phyloP scores from a whole-genome alignment of 495 filamentous ascomycete genomes.

The Halenospora varia region DNA sequence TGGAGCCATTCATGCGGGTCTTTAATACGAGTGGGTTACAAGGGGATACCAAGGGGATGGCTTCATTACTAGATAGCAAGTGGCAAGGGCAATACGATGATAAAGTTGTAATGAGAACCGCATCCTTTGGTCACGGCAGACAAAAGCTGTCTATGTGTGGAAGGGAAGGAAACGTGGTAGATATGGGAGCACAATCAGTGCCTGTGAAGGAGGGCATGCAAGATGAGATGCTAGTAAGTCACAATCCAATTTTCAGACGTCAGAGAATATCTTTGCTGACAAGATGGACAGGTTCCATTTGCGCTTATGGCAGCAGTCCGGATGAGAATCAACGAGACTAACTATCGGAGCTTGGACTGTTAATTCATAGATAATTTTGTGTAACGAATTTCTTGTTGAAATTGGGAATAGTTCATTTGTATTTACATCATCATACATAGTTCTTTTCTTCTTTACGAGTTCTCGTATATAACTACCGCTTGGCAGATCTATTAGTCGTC shows the following conservation, averaged over 20 bases:
- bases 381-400: neutral
- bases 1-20: slow-evolving; percentile 10
- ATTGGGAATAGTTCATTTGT: neutral
- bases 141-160: slow-evolving; percentile 5
- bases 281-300: neutral
- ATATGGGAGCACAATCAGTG: neutral
- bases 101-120: slow-evolving; percentile 8
- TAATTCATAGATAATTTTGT: neutral
- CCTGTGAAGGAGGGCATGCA: neutral
- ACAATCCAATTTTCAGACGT: neutral
- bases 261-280: neutral
- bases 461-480: too few relatives aligned
- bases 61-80: neutral
- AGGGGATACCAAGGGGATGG: too few relatives aligned
- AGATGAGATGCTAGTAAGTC: neutral
- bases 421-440: neutral
- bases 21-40: neutral
- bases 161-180: neutral
- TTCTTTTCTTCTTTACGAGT: too few relatives aligned
- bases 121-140: slow-evolving; percentile 8
- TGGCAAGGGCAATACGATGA: neutral
- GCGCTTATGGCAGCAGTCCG: neutral
- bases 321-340: neutral
- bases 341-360: neutral
- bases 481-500: too few relatives aligned